Evolutionary conservation across 2,329 filamentous ascomycete genomes (phyloP).

Genomic region (Amesomyces nigricolor): DNA sequence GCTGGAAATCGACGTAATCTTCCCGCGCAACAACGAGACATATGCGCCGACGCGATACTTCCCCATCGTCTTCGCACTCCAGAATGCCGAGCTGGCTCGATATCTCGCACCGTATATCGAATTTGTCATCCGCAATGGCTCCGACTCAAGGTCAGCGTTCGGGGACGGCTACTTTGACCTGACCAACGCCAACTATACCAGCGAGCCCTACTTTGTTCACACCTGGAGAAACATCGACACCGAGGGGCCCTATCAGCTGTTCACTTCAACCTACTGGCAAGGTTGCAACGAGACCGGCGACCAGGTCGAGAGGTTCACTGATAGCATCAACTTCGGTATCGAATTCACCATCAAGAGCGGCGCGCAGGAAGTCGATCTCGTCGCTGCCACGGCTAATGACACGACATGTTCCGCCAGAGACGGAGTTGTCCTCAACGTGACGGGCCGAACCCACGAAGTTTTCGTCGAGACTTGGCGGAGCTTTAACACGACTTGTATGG

Average conservation of each 20-base stretch:
- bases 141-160: neutral
- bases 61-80: conserved; percentile 29
- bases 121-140: neutral
- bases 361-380: too few species aligned
- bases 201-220: neutral
- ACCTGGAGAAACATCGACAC: neutral
- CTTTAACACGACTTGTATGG: too few species aligned
- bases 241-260: neutral
- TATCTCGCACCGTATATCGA: conserved; percentile 4
- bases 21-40: conserved; percentile 30
- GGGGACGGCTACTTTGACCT: neutral
- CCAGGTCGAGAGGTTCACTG: neutral
- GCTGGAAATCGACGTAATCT: conserved; percentile 29
- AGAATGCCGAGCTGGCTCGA: conserved; percentile 23
- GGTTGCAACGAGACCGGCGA: neutral
- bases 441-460: too few species aligned
- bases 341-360: neutral
- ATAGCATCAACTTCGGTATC: neutral
- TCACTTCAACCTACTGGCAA: neutral
- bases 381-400: too few species aligned
- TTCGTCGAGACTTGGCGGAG: too few species aligned
- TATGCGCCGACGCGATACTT: conserved; percentile 26
- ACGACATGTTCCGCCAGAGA: too few species aligned
- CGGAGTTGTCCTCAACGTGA: too few species aligned
- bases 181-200: neutral